phyloP scores from a whole-genome alignment of 441 rosid genomes.

The Corymbia calophylla region DNA sequence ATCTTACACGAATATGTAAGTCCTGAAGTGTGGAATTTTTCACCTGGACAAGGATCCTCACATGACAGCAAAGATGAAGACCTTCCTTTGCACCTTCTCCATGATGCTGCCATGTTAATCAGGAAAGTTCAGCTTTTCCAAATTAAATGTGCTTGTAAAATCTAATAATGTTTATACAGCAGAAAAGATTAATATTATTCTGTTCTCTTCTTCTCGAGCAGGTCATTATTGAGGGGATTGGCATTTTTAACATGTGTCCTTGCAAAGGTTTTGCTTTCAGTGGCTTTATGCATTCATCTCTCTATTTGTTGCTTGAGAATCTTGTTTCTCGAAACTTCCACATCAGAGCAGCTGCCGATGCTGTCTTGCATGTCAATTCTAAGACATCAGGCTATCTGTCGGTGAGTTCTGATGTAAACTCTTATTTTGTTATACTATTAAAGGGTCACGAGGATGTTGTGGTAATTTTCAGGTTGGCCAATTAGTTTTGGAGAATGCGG shows the following conservation, averaged over 20 bases:
- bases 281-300: conserved; percentile 91
- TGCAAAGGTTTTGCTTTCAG: conserved; percentile 66
- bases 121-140: conserved; percentile 34
- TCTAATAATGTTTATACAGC: background rate
- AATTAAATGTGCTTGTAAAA: background rate
- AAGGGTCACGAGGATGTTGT: background rate
- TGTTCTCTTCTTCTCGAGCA: conserved; percentile 19
- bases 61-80: conserved; percentile 37
- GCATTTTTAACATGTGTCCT: conserved; percentile 65
- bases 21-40: conserved; percentile 86
- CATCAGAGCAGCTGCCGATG: conserved; percentile 75
- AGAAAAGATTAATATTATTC: conserved; percentile 1
- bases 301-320: conserved; percentile 81
- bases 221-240: conserved; percentile 84
- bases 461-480: conserved; percentile 62
- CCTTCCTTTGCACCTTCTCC: conserved; percentile 50
- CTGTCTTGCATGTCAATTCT: conserved; percentile 69
- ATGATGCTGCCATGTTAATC: conserved; percentile 71
- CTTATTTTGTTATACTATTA: background rate
- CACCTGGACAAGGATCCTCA: conserved; percentile 42
- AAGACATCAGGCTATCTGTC: conserved; percentile 49
- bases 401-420: conserved; percentile 30
- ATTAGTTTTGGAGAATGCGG: conserved; percentile 87
- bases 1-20: conserved; percentile 86
- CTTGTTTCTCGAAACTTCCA: conserved; percentile 66